These are phyloP conservation scores for Manihot esculenta DNA, from an alignment of 441 rosid genomes.

Conservation along the genomic window DNA sequence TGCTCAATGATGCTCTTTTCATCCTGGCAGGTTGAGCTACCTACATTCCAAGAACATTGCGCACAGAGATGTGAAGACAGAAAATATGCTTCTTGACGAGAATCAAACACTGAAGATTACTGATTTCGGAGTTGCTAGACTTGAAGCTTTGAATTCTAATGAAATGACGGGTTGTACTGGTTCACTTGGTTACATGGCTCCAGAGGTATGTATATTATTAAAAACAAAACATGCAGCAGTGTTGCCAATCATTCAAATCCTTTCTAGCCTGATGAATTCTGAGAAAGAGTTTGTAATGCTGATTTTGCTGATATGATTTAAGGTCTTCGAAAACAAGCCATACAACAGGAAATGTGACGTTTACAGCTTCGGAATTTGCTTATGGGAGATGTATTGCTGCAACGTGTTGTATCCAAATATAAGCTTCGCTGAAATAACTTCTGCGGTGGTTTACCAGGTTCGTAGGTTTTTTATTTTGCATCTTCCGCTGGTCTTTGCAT, in stretches of 20 bases:
- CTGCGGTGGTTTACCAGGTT: constrained; percentile 80
- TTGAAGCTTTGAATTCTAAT: constrained; percentile 71
- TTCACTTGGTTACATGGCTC: constrained; percentile 93
- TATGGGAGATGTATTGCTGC: constrained; percentile 88
- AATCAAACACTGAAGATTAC: constrained; percentile 66
- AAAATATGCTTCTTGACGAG: constrained; percentile 77
- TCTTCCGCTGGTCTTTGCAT: no score
- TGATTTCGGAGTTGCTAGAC: constrained; percentile 82
- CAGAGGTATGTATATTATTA: constrained; percentile 79
- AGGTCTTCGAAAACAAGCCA: constrained; percentile 77
- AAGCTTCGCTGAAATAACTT: constrained; percentile 68
- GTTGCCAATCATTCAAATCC: background rate
- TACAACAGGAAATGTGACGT: constrained; percentile 91
- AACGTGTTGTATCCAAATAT: constrained; percentile 83
- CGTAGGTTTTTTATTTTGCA: no score
- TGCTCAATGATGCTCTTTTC: background rate
- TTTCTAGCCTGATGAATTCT: background rate
- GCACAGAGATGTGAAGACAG: constrained; percentile 83
- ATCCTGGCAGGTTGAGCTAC: constrained; percentile 60
- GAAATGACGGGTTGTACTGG: constrained; percentile 94
- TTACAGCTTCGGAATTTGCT: constrained; percentile 81
- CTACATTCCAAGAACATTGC: constrained; percentile 82
- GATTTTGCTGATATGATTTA: constrained; percentile 5
- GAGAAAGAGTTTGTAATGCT: background rate
- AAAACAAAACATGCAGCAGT: background rate